A percentile compares a stretch with the other conserved stretches of the same genome.
phyloP scores from a whole-genome alignment of 2,329 filamentous ascomycete genomes.

The Dactylella cylindrospora region DNA sequence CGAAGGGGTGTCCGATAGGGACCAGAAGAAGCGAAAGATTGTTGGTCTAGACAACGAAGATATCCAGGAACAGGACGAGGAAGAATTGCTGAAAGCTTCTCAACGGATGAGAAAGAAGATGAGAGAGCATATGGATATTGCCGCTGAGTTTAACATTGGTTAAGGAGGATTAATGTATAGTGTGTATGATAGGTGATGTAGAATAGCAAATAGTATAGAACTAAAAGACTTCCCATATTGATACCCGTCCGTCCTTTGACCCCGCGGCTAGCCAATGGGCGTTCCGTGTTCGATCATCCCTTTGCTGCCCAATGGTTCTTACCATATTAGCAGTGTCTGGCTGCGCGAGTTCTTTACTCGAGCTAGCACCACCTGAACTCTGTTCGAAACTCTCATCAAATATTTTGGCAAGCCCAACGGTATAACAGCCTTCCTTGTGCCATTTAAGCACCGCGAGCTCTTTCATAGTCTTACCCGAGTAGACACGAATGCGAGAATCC shows the following conservation, averaged over 20 bases:
- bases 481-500: slow-evolving; percentile 80
- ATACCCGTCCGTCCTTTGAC: slow-evolving; percentile 92
- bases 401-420: slow-evolving; percentile 65
- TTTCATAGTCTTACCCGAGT: slow-evolving; percentile 75
- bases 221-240: slow-evolving; percentile 90
- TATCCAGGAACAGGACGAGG: slow-evolving; percentile 50
- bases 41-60: slow-evolving; percentile 57
- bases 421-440: slow-evolving; percentile 86
- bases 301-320: slow-evolving; percentile 2
- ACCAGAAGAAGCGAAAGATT: slow-evolving; percentile 47
- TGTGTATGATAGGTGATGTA: no score
- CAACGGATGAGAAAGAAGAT: slow-evolving; percentile 66
- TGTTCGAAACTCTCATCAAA: slow-evolving; percentile 52
- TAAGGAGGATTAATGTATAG: slow-evolving; percentile 49
- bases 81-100: slow-evolving; percentile 50
- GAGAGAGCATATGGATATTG: slow-evolving; percentile 58
- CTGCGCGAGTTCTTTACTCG: slow-evolving; percentile 18
- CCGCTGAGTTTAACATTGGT: slow-evolving; percentile 70
- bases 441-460: slow-evolving; percentile 92
- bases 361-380: no score
- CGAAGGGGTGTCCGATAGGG: background rate
- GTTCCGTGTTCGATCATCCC: slow-evolving; percentile 3
- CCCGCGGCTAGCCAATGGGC: slow-evolving; percentile 84
- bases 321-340: slow-evolving; percentile 13
- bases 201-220: no score